Evolutionary conservation across 2,329 filamentous ascomycete species (phyloP), one percentile per base, ranked within the genome.

Genomic region (Colletotrichum ledebouriae): DNA sequence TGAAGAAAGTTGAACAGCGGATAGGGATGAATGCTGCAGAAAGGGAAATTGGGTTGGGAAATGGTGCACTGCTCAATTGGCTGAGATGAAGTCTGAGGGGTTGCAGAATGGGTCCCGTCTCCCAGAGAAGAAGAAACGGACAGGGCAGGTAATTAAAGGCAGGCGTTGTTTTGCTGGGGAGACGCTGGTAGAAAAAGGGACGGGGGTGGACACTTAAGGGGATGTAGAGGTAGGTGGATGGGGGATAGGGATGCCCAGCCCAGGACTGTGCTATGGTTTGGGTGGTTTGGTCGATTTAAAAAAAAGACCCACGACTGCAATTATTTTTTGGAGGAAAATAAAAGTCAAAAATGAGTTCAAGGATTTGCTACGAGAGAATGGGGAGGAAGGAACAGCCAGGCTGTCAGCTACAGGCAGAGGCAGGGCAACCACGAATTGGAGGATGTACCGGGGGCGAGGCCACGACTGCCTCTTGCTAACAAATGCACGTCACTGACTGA

Each of bases 21-120:
- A 57, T 42, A 49, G 47, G 49, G 47, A 49, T 46, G 49, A 41
- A 49, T 46, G 50, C 63, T 56, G 63, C 47, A 52, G 49, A 39
- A 44, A 10, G 46, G 67, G 67, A 69, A 69, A 69, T 69, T 69
- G 63, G 62, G 56, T 47, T 62, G 44, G 58, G 39, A 46, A 46
- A 62, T 34, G 29, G 39, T 46, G 50, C 39, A 20, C 47, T 53
- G 42, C 58, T 63, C 67, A 49, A 66, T 69, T 63, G 63, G 67
- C 67, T 17, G 52, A 69, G 50, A 63, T 57, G 50, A 53, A 62
- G 50, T 62, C 63, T 62, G 63, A 69, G 47, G 65, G 67, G 57
- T 33, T 15, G 44, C 13, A 20, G n/a, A 34, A 59, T 46, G 39
- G 41, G 56, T 25, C 56, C 41, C 17, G 17, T 17, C 17, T 17